phyloP scores from a whole-genome alignment of 2,329 filamentous ascomycete genomes.

The Cladosporium sp. region DNA sequence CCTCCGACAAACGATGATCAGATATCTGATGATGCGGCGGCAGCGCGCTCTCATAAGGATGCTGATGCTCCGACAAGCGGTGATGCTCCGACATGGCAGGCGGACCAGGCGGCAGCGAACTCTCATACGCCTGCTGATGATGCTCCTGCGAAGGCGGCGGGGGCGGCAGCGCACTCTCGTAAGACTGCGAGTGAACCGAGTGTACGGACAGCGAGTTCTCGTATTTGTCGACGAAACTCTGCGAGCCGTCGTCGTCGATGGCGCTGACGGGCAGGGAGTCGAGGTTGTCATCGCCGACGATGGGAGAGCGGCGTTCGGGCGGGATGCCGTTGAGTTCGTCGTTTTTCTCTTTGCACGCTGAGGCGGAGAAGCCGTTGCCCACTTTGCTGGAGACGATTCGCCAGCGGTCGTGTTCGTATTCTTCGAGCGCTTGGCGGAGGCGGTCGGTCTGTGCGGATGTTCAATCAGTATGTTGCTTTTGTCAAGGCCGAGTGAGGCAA shows the following conservation, averaged over 20 bases:
- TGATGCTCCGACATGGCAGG: neutral
- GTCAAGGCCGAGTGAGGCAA: neutral
- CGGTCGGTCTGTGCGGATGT: conserved; percentile 61
- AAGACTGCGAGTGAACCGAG: neutral
- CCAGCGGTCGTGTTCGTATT: conserved; percentile 91
- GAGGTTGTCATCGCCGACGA: conserved; percentile 18
- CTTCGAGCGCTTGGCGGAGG: conserved; percentile 69
- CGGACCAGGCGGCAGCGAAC: neutral
- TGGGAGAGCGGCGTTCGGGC: conserved; percentile 3
- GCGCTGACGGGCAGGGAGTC: conserved; percentile 12
- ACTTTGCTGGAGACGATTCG: conserved; percentile 87
- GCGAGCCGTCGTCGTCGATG: conserved; percentile 8
- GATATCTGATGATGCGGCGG: neutral
- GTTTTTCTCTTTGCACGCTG: conserved; percentile 78
- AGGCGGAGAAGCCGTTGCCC: conserved; percentile 81
- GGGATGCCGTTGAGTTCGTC: conserved; percentile 48
- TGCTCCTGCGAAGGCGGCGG: neutral
- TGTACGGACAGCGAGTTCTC: conserved; percentile 10
- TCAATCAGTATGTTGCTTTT: conserved; percentile 23
- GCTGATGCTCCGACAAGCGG: conserved; percentile 3
- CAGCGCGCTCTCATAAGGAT: neutral
- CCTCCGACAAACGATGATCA: conserved; percentile 9
- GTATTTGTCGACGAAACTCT: conserved; percentile 8
- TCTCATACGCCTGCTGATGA: conserved; percentile 1
- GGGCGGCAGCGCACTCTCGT: conserved; percentile 7